Conservation (phyloP, 345 rosid species). For the Aegle marmelos region DNA sequence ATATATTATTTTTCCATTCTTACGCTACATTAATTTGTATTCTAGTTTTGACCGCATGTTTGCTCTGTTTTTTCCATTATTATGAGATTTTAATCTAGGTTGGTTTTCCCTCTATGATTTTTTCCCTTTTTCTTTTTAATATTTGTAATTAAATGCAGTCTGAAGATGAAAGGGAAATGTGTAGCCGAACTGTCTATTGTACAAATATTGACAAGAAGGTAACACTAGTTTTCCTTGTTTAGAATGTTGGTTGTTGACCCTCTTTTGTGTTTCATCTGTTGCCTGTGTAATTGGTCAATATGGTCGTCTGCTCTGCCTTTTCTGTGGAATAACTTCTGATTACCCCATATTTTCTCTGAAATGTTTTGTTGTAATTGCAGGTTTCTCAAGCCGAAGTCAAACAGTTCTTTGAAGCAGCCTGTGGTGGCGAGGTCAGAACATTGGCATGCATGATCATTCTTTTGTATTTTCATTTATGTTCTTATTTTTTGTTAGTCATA, state of each 20-base stretch:
- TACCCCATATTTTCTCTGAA: slow-evolving; percentile 1
- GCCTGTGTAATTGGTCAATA: not conserved
- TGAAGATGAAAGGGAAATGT: slow-evolving; percentile 95
- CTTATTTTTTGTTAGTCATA: not conserved
- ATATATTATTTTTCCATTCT: not conserved
- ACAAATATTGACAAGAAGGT: slow-evolving; percentile 93
- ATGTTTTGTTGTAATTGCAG: slow-evolving; percentile 30
- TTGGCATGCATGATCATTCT: not conserved
- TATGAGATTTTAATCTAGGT: not conserved
- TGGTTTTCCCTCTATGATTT: not conserved
- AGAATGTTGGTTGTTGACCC: not conserved
- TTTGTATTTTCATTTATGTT: not conserved
- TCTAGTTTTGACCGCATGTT: slow-evolving; percentile 9
- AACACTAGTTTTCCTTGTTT: not conserved
- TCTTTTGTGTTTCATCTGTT: not conserved
- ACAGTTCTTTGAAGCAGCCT: slow-evolving; percentile 69
- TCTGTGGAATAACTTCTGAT: not conserved
- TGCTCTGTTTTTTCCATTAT: not conserved
- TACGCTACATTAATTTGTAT: not conserved
- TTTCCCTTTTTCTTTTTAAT: not conserved
- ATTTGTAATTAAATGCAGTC: slow-evolving; percentile 50
- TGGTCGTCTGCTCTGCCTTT: not conserved
- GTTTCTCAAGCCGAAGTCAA: slow-evolving; percentile 77
- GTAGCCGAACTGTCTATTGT: slow-evolving; percentile 84
- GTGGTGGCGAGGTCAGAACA: slow-evolving; percentile 87